Evolutionary conservation across 768 basidiomycete species (phyloP).

Genomic region (Termitomyces heimii): DNA sequence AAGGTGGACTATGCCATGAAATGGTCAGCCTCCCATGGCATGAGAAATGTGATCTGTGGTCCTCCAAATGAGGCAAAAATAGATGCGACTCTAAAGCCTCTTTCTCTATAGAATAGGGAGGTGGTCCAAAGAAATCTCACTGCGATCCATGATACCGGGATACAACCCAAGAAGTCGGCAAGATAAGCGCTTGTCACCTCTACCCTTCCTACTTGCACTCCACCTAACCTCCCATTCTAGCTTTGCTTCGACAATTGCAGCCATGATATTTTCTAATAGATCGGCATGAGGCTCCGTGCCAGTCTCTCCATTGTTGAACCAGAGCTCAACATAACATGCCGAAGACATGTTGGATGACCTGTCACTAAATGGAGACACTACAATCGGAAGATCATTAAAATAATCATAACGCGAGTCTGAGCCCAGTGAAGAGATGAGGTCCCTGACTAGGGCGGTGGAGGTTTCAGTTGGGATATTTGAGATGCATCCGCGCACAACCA

Average conservation of each 20-base stretch:
- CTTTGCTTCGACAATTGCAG: not conserved
- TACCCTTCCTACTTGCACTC: not conserved
- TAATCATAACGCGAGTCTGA: not conserved
- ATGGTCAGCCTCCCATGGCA: no score
- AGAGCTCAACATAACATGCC: not conserved
- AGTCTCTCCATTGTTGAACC: not conserved
- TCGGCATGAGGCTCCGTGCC: not conserved
- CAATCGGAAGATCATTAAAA: not conserved
- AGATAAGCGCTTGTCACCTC: no score
- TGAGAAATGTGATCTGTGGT: no score
- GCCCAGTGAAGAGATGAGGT: not conserved
- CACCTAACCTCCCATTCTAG: not conserved
- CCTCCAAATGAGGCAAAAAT: no score
- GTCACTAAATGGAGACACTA: not conserved
- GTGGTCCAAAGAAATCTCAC: no score
- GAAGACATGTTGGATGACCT: fast-evolving
- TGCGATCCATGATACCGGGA: fast-evolving
- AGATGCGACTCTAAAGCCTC: no score
- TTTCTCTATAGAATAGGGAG: no score
- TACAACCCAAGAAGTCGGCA: no score
- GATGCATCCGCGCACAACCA: no score
- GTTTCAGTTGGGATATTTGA: not conserved
- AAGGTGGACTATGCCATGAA: no score
- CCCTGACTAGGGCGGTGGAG: not conserved
- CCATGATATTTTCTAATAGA: not conserved